Evolutionary conservation across 352 stramenopile genomes (phyloP).

Genomic region (Globisporangium sylvaticum): DNA sequence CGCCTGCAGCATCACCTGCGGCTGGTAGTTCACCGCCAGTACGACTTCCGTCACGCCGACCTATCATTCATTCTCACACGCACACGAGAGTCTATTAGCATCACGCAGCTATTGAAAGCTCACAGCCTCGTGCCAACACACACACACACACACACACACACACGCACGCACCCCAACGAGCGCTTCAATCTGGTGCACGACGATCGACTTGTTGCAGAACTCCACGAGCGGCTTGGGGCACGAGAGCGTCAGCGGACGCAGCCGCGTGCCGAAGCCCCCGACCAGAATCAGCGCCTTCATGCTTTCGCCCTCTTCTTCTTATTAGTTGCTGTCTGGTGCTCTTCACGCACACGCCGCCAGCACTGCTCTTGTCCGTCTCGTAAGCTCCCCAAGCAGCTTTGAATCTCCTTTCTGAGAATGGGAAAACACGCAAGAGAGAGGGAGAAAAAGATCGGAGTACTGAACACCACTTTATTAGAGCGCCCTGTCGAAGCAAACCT

Average conservation of each 20-base stretch:
- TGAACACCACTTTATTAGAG: background rate
- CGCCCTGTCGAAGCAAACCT: background rate
- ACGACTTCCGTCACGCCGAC: constrained; percentile 89
- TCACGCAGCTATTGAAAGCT: background rate
- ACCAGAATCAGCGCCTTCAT: constrained; percentile 92
- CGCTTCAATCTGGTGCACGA: constrained; percentile 88
- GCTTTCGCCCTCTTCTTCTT: background rate
- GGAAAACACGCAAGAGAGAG: background rate
- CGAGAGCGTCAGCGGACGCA: constrained; percentile 87
- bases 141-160: constrained; percentile 16
- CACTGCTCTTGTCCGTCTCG: background rate
- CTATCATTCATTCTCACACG: constrained; percentile 19
- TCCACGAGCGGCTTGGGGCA: constrained; percentile 89
- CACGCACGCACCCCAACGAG: constrained; percentile 54
- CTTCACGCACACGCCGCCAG: background rate
- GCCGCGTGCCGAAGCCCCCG: constrained; percentile 86
- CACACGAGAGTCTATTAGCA: background rate
- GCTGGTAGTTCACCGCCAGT: constrained; percentile 88
- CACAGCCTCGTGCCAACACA: background rate
- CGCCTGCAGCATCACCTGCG: constrained; percentile 83
- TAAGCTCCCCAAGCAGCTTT: background rate
- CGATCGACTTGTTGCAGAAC: constrained; percentile 91
- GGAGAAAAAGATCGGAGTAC: constrained; percentile 11
- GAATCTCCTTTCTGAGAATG: constrained; percentile 2
- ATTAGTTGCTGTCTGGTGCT: background rate